Base-by-base conservation (phyloP, 2,329 filamentous ascomycete genomes). In the Neonectria hederae region DNA sequence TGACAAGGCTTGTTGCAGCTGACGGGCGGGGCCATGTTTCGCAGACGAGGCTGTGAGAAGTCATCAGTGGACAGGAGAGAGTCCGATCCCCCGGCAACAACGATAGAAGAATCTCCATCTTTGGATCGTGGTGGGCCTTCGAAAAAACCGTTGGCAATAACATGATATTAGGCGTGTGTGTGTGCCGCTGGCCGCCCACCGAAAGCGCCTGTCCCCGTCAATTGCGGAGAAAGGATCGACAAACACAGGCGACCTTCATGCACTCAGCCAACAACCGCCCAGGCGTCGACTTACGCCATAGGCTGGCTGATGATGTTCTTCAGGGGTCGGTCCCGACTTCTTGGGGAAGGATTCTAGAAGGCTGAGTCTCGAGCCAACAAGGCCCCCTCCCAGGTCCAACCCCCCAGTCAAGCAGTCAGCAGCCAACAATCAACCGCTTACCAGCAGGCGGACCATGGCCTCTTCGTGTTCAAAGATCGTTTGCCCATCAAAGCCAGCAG, bases 261-360 rank as follows among this genome's bases (percentile, higher is more conserved):
- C 59, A 35, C 60, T 58, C 51, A 59, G 17, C 48, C 32, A 59
- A 59, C 43, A 59, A 53, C 54, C 58, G 42, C 49, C 52, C 65
- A 62, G 24, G 22, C 54, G 32, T 26, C 46, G 53, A 38, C 59
- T 49, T 52, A 55, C 69, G 54, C 62, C 65, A 68, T 65, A 38
- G 52, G 54, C 68, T 61, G 64, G 63, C 64, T 59, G 59, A 54
- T 59, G 49, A 58, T 62, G n/a, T 56, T 42, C 40, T 43, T 59
- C 69, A 72, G 66, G 69, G 69, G 58, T 62, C 57, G 54, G 57
- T 64, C 59, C 55, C 55, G 60, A 64, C 65, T 28, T 42, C 46
- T 59, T 46, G 48, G 38, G 63, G 69, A 73, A 73, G 68, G 71
- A 68, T 73, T 73, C 71, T 69, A 73, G 71, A 73, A 73, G 71